Conservation (phyloP, 2,329 filamentous ascomycete species). For the Coniochaeta sp. region DNA sequence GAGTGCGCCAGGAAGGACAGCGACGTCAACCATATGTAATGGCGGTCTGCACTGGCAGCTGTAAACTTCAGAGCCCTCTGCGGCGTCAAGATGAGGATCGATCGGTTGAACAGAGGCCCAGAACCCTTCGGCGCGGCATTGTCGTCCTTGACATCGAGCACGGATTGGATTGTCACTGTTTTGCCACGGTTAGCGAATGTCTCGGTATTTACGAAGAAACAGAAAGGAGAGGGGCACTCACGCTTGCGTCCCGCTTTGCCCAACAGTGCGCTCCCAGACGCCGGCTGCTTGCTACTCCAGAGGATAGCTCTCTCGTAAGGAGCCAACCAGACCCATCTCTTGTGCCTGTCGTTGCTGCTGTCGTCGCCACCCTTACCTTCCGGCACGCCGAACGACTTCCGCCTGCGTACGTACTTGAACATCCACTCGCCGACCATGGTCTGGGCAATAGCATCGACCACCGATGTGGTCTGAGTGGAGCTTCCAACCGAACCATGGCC, state of each 20-base stretch:
- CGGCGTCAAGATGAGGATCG: conserved; percentile 89
- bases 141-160: conserved; percentile 93
- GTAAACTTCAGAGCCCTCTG: conserved; percentile 95
- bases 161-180: conserved; percentile 88
- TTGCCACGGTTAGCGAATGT: conserved; percentile 7
- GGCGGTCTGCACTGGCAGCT: conserved; percentile 70
- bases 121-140: conserved; percentile 71
- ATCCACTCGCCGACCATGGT: conserved; percentile 99
- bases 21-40: conserved; percentile 92
- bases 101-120: conserved; percentile 71
- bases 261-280: conserved; percentile 76
- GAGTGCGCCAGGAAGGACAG: conserved; percentile 93
- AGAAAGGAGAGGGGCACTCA: conserved; percentile 58
- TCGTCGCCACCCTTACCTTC: conserved; percentile 62
- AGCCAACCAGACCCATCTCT: conserved; percentile 96
- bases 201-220: not conserved
- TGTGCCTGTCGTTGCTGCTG: conserved; percentile 74
- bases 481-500: conserved; percentile 46
- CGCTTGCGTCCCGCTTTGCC: conserved; percentile 92
- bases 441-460: conserved; percentile 94
- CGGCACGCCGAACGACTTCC: conserved; percentile 82
- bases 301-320: conserved; percentile 94
- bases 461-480: conserved; percentile 61
- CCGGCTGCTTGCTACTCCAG: conserved; percentile 97
- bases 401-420: conserved; percentile 81